Evolutionary conservation across 78 protist genomes (phyloP), one percentile per base, ranked within the genome.

Genomic region (Dictyostelium discoideum): DNA sequence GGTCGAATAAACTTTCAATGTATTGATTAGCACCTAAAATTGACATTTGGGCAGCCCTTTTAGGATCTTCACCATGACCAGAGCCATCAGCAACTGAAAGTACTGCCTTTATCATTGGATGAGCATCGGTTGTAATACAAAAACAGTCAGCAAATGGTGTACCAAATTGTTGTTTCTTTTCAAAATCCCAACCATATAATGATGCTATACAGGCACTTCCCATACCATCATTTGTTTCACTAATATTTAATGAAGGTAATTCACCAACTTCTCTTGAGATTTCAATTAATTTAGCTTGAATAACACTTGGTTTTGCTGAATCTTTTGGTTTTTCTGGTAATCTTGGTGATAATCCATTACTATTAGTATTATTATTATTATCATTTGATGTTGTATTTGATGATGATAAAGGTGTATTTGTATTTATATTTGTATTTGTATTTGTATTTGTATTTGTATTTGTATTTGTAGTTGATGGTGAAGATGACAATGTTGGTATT

Each of bases 111-210:
- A 90, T 29, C 39, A 29, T 60, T 72, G 95, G 88, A 90, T 90
- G 95, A 32, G 88, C 20, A 44, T 57, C 77, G 3, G 63, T 32
- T 5, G 81, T 37, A 7, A 90, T 16, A 46, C 87, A 90, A 69
- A 90, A 90, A 73, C 85, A 46, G 74, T 90, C 95, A 0, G 95
- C 95, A 90, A 90, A 90, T 67, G 95, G 95, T 37, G 84, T 86
- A 82, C 95, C 95, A 26, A 77, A 46, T 32, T 80, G 24, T 16
- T 77, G 63, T n/a, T 90, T 90, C 54, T 90, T 90, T 37, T 90
- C 95, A 20, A 46, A 90, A 24, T 90, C 88, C 95, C 95, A 90
- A 1, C 95, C 95, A 72, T 90, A 90, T 0, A 90, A 80, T 22
- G 95, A 90, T 24, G 88, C 84, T 8, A 82, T 82, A n/a, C n/a